Evolutionary conservation across 2,329 filamentous ascomycete species (phyloP).

Genomic region (Cyphellophora europaea): DNA sequence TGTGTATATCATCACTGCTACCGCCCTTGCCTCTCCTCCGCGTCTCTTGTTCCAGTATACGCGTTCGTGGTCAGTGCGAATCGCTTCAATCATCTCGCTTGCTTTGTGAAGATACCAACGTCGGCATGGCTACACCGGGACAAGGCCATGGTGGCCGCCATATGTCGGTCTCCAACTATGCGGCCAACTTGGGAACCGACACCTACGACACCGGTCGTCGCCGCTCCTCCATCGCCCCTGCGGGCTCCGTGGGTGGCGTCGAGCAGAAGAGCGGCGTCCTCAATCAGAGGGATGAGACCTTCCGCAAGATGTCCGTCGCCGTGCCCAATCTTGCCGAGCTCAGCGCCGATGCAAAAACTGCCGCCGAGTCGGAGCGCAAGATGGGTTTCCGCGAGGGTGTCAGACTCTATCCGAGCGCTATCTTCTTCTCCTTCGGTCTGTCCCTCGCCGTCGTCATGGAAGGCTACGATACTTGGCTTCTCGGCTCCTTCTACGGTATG

Average conservation of each 20-base stretch:
- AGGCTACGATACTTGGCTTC: slow-evolving; percentile 19
- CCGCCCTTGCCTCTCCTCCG: not conserved
- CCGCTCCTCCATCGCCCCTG: slow-evolving; percentile 18
- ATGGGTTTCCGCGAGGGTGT: slow-evolving; percentile 55
- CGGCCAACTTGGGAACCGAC: slow-evolving; percentile 12
- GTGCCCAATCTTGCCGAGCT: slow-evolving; percentile 18
- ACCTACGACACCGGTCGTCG: slow-evolving; percentile 14
- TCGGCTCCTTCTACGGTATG: slow-evolving; percentile 19
- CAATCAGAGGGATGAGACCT: slow-evolving; percentile 19
- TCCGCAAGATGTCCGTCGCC: slow-evolving; percentile 20
- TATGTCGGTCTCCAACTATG: slow-evolving; percentile 18
- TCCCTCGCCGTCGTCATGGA: slow-evolving; percentile 17
- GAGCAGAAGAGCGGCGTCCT: slow-evolving; percentile 13
- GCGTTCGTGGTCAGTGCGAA: no score
- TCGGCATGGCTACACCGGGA: no score
- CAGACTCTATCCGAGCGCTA: slow-evolving; percentile 43
- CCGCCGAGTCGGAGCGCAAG: slow-evolving; percentile 14
- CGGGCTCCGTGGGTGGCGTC: slow-evolving; percentile 9
- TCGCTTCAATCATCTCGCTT: no score
- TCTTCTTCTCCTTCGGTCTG: slow-evolving; percentile 16
- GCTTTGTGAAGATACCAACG: no score
- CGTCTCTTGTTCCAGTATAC: not conserved
- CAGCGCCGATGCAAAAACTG: slow-evolving; percentile 16
- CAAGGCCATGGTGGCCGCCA: slow-evolving; percentile 14
- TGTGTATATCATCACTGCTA: not conserved